Evolutionary conservation across 2,329 filamentous ascomycete genomes (phyloP).

Genomic region (Anthostomella pinea): DNA sequence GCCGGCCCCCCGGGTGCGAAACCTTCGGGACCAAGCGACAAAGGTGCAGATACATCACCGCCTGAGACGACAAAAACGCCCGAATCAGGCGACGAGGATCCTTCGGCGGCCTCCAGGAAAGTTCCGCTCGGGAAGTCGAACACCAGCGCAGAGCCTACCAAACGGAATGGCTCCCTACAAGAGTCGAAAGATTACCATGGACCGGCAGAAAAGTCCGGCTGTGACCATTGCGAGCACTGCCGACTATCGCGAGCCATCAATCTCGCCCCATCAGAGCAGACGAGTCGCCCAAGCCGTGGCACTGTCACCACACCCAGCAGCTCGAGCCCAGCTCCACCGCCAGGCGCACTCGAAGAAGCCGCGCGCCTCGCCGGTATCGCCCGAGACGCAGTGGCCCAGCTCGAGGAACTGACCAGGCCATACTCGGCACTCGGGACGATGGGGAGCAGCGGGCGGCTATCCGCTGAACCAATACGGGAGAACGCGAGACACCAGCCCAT

Average conservation of each 20-base stretch:
- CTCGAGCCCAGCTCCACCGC: conserved; percentile 3
- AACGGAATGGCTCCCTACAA: conserved; percentile 1
- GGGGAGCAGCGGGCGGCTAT: not conserved
- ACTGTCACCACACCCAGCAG: not conserved
- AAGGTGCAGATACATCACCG: conserved; percentile 4
- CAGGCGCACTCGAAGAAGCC: conserved; percentile 18
- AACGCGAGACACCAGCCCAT: conserved; percentile 7
- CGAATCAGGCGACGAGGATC: not conserved
- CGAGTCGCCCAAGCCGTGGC: conserved; percentile 2
- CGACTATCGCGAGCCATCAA: conserved; percentile 15
- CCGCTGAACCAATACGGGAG: not conserved
- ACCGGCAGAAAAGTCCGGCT: conserved; percentile 6
- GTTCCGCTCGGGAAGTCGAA: conserved; percentile 2
- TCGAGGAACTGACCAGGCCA: conserved; percentile 18
- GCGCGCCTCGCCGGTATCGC: conserved; percentile 19
- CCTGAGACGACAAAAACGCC: not conserved
- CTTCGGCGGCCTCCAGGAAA: not conserved
- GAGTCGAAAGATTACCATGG: not conserved
- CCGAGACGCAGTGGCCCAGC: conserved; percentile 17
- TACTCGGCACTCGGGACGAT: conserved; percentile 5
- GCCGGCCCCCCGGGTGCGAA: conserved; percentile 3
- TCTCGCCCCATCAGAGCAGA: conserved; percentile 4
- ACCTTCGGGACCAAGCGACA: conserved; percentile 1
- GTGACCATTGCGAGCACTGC: conserved; percentile 23
- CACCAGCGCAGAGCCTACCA: conserved; percentile 1